Evolutionary conservation across 2,329 filamentous ascomycete species (phyloP).

Genomic region (Colletotrichum ledebouriae): DNA sequence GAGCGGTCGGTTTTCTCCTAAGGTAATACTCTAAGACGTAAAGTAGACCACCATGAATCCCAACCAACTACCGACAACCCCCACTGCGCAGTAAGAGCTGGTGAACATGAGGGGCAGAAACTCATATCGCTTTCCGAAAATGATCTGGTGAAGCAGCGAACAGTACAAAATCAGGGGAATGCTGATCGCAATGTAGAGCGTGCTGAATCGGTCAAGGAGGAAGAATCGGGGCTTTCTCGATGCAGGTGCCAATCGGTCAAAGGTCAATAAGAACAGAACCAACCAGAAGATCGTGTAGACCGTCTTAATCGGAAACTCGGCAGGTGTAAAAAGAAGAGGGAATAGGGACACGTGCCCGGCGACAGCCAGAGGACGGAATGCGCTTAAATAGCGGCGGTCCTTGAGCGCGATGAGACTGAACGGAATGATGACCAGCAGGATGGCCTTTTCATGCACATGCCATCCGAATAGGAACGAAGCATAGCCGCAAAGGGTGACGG

Average conservation of each 20-base stretch:
- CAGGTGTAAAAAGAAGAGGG: conserved; percentile 89
- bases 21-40: conserved; percentile 57
- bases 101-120: conserved; percentile 98
- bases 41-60: conserved; percentile 96
- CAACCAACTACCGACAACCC: conserved; percentile 96
- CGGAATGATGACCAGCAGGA: conserved; percentile 92
- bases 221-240: conserved; percentile 86
- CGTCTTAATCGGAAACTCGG: conserved; percentile 94
- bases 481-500: conserved; percentile 93
- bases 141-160: conserved; percentile 83
- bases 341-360: conserved; percentile 96
- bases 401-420: conserved; percentile 93
- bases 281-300: conserved; percentile 95
- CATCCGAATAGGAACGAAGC: conserved; percentile 97
- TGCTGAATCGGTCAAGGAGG: conserved; percentile 89
- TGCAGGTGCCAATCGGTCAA: conserved; percentile 89
- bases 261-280: conserved; percentile 84
- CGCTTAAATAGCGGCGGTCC: conserved; percentile 90
- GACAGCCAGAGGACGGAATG: conserved; percentile 91
- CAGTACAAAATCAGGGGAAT: conserved; percentile 92
- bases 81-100: conserved; percentile 92
- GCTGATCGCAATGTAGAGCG: conserved; percentile 89
- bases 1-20: too few species aligned
- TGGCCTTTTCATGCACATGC: conserved; percentile 98
- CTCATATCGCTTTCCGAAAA: conserved; percentile 87